A percentile compares a stretch with the other conserved stretches of the same genome.
Conservation (phyloP, 225 moss, liverwort and hornwort species). For the Polytrichum formosum region DNA sequence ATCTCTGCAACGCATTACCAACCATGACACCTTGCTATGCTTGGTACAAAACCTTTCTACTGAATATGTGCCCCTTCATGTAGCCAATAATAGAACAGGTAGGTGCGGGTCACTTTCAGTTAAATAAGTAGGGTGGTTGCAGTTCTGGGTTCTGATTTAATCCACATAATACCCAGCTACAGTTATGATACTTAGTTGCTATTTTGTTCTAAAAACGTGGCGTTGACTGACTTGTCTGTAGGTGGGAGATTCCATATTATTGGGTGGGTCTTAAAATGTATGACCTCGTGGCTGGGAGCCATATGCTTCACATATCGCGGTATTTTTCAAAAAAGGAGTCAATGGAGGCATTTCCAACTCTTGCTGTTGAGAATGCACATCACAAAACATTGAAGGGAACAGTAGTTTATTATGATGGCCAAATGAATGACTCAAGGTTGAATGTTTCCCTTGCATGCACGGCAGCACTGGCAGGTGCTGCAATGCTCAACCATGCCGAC, state of each 20-base stretch:
- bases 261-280: slow-evolving; percentile 98
- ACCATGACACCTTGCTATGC: slow-evolving; percentile 99
- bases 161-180: too few species aligned
- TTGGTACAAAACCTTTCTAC: slow-evolving; percentile 29
- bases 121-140: too few species aligned
- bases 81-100: too few species aligned
- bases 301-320: slow-evolving; percentile 85
- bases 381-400: slow-evolving; percentile 92
- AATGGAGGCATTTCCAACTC: slow-evolving; percentile 83
- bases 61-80: too few species aligned
- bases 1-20: slow-evolving; percentile 82
- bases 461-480: slow-evolving; percentile 83
- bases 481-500: slow-evolving; percentile 89
- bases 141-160: too few species aligned
- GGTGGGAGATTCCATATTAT: slow-evolving; percentile 95
- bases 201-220: neutral
- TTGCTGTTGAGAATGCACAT: slow-evolving; percentile 59
- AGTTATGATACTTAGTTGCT: too few species aligned
- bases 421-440: slow-evolving; percentile 97
- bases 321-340: slow-evolving; percentile 85
- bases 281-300: slow-evolving; percentile 86
- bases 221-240: too few species aligned
- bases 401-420: slow-evolving; percentile 94
- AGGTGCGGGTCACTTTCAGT: too few species aligned
- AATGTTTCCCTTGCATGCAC: slow-evolving; percentile 94